phyloP scores from a whole-genome alignment of 768 basidiomycete genomes.

The Termitomyces eurrhizus region DNA sequence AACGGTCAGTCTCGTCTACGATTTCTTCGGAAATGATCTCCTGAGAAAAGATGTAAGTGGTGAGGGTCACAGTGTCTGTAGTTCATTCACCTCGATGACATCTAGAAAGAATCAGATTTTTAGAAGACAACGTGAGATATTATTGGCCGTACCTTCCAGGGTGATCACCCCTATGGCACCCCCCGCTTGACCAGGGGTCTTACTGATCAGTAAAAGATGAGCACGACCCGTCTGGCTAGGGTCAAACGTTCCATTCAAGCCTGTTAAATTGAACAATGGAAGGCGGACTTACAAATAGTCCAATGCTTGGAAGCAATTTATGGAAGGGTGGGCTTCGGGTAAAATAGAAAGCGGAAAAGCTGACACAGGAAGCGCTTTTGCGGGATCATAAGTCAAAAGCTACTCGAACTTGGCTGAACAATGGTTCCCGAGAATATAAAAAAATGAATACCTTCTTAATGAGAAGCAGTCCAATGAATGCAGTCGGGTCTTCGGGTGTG shows the following conservation, averaged over 20 bases:
- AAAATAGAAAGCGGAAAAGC: conserved; percentile 76
- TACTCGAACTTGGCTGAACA: conserved; percentile 22
- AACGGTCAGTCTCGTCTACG: conserved; percentile 91
- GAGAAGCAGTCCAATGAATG: conserved; percentile 80
- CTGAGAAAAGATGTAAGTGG: conserved; percentile 28
- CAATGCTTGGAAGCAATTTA: conserved; percentile 92
- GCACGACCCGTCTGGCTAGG: conserved; percentile 89
- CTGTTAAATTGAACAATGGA: not conserved
- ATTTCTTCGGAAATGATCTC: conserved; percentile 97
- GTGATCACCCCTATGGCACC: conserved; percentile 92
- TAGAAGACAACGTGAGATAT: not conserved
- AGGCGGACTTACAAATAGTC: conserved; percentile 72
- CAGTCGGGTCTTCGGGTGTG: conserved; percentile 56
- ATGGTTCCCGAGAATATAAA: not conserved
- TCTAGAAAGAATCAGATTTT: conserved; percentile 36
- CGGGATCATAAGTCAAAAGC: conserved; percentile 88
- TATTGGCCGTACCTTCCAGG: conserved; percentile 60
- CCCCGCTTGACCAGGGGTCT: conserved; percentile 75
- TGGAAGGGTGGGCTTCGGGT: conserved; percentile 84
- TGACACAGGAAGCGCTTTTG: conserved; percentile 69
- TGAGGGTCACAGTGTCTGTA: not conserved
- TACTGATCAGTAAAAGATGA: conserved; percentile 83
- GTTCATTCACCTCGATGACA: conserved; percentile 59
- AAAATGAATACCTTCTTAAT: conserved; percentile 61
- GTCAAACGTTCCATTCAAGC: conserved; percentile 1